A percentile compares a stretch with the other conserved stretches of the same genome.
phyloP scores from a whole-genome alignment of 2,329 filamentous ascomycete species.

The Fusarium begoniae region DNA sequence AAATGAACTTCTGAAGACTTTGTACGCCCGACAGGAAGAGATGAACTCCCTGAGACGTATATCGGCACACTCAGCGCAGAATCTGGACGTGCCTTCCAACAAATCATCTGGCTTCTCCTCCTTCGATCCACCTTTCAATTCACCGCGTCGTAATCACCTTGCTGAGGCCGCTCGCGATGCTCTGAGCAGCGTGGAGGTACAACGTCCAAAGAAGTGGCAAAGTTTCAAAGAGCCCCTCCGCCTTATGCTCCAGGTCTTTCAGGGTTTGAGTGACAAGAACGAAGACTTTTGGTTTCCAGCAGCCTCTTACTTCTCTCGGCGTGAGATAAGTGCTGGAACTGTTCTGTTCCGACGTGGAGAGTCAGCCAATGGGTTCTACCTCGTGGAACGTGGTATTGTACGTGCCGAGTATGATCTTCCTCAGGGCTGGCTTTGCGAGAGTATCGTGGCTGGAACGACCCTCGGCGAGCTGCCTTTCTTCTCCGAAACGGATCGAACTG shows the following conservation, averaged over 20 bases:
- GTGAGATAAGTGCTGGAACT: constrained; percentile 73
- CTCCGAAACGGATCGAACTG: constrained; percentile 85
- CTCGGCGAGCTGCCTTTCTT: constrained; percentile 98
- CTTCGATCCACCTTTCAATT: constrained; percentile 67
- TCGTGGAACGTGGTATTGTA: constrained; percentile 88
- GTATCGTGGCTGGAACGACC: constrained; percentile 92
- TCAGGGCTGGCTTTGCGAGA: constrained; percentile 88
- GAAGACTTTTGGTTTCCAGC: constrained; percentile 96
- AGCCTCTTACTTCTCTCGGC: constrained; percentile 76
- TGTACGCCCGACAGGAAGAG: constrained; percentile 76
- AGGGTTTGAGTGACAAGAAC: constrained; percentile 83
- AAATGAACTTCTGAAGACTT: constrained; percentile 86
- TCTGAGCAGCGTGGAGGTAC: constrained; percentile 71
- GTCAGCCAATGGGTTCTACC: constrained; percentile 82
- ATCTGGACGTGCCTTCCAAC: constrained; percentile 58
- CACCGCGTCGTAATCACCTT: constrained; percentile 81
- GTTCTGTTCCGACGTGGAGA: constrained; percentile 84
- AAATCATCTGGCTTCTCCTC: constrained; percentile 47
- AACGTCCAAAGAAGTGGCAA: constrained; percentile 75
- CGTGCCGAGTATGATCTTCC: constrained; percentile 90
- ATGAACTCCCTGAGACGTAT: constrained; percentile 57
- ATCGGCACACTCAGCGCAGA: constrained; percentile 53
- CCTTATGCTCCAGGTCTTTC: constrained; percentile 94
- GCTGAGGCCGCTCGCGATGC: constrained; percentile 81
- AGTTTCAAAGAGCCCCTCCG: constrained; percentile 90